These are phyloP conservation scores for Glaciozyma antarctica DNA, from an alignment of 768 basidiomycete genomes.

Conservation along the genomic window DNA sequence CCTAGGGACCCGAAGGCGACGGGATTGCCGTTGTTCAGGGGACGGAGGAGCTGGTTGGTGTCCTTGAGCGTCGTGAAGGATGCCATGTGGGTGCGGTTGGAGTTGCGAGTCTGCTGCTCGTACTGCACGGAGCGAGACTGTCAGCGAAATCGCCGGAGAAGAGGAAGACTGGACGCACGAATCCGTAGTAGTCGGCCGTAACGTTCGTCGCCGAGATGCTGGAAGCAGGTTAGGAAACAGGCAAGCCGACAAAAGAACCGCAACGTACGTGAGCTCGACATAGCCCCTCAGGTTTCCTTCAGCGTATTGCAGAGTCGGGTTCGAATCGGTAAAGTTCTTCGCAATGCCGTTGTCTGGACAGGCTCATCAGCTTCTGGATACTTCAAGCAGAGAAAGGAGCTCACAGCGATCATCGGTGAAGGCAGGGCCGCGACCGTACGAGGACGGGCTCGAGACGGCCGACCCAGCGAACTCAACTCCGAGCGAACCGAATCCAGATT, in stretches of 20 bases:
- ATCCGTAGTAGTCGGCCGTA: constrained; percentile 51
- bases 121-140: not conserved
- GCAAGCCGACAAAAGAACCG: not conserved
- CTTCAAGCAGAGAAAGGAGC: not conserved
- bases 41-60: constrained; percentile 3
- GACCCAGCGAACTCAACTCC: constrained; percentile 58
- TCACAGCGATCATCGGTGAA: not conserved
- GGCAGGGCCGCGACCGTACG: constrained; percentile 32
- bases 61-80: constrained; percentile 2
- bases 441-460: constrained; percentile 49
- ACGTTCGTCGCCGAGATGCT: constrained; percentile 44
- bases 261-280: constrained; percentile 45
- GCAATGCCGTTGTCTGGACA: constrained; percentile 36
- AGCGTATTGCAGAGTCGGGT: constrained; percentile 53
- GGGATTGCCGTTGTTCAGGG: not conserved
- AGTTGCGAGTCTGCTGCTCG: constrained; percentile 1
- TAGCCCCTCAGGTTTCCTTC: constrained; percentile 55
- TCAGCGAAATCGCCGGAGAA: not conserved
- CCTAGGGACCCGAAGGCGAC: not conserved
- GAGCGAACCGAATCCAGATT: constrained; percentile 47
- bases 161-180: constrained; percentile 41
- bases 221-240: not conserved
- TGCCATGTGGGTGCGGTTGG: constrained; percentile 1
- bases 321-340: constrained; percentile 40
- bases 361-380: not conserved